phyloP scores from a whole-genome alignment of 2,329 filamentous ascomycete species.

The Xylaria hypoxylon region DNA sequence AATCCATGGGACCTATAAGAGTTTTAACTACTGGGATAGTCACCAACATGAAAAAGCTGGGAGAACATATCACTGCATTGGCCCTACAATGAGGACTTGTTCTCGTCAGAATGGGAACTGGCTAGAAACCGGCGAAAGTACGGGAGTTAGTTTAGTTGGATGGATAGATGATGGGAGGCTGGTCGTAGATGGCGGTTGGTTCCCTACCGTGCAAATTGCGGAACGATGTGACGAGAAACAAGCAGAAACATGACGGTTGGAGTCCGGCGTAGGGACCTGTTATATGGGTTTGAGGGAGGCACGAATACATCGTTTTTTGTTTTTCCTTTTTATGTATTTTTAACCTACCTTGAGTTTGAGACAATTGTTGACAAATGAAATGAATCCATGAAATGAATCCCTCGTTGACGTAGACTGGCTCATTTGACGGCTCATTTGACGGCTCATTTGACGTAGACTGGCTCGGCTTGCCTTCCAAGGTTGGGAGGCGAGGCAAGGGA shows the following conservation, averaged over 20 bases:
- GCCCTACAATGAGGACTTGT: background rate
- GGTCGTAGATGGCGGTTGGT: conserved; percentile 5
- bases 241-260: conserved; percentile 32
- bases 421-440: background rate
- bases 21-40: background rate
- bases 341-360: background rate
- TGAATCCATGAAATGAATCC: background rate
- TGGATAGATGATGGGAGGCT: conserved; percentile 5
- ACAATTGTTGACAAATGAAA: background rate
- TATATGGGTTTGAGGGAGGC: conserved; percentile 10
- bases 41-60: conserved; percentile 1
- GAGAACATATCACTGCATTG: conserved; percentile 6
- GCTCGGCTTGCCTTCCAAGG: background rate
- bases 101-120: background rate
- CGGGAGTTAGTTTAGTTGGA: background rate
- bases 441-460: background rate
- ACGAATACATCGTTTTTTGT: conserved; percentile 13
- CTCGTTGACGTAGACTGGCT: background rate
- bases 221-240: conserved; percentile 36
- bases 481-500: background rate
- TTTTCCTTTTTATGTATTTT: background rate
- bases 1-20: background rate
- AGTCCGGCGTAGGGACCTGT: conserved; percentile 32
- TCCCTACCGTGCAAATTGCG: conserved; percentile 12
- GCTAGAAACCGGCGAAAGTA: background rate